Evolutionary conservation across 2,329 filamentous ascomycete genomes (phyloP), one percentile per base, ranked within the genome.

Genomic region (Lecanosticta acicola): DNA sequence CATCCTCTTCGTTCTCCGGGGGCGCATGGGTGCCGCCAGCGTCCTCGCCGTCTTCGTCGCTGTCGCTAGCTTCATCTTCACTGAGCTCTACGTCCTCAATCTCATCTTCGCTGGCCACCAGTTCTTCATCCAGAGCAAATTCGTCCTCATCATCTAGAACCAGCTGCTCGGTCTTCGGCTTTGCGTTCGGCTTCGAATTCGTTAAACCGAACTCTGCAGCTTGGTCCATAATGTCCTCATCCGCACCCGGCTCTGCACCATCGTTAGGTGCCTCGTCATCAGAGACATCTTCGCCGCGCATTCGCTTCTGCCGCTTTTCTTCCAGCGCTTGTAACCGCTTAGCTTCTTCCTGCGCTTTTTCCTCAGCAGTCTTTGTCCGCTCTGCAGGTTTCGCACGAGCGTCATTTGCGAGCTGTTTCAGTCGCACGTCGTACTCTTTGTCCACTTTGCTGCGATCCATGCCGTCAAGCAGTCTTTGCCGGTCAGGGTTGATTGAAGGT

Each of bases 91-190:
- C 39, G 24, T 54, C 50, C 14, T 71, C 68, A n/a, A 63, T 59
- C 38, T 74, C 71, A 2, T 87, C 91, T 32, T 82, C 86, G 56
- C 83, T 90, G 10, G 89, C 89, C 26, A 96, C 78, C 13, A 97
- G 75, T 60, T 94, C 85, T 51, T 93, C 87, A 48, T 97, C 91
- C 51, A 96, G 82, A 19, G 91, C 65, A 59, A 97, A 97, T 58
- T 96, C 88, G 58, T 97, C 91, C 63, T 97, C 91, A 57, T 96
- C 91, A 54, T 95, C 89, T 26, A 94, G 83, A 4, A 82, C 86
- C 14, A 89, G 59, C 18, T 73, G 69, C 48, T 55, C 67, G 56
- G 44, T 60, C 40, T 51, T 47, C 8, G 40, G 29, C 58, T 57
- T 56, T 2, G 52, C 48, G 11, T 43, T 49, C 36, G 61, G 66